Conservation (phyloP, 805 yeast species). For the Komagataella ulmi region DNA sequence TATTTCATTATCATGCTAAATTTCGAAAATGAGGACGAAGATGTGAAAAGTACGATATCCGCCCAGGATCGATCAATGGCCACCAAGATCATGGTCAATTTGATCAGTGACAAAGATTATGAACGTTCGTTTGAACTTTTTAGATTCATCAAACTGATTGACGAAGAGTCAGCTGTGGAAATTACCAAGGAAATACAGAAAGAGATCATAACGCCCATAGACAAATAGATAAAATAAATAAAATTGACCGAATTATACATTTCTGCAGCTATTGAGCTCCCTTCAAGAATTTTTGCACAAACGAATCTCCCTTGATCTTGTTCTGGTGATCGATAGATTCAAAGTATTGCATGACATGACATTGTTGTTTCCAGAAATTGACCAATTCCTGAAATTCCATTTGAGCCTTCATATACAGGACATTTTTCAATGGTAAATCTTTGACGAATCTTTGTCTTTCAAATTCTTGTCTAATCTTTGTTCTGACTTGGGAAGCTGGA, state of each 20-base stretch:
- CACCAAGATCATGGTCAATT: constrained; percentile 26
- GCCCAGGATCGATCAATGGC: constrained; percentile 26
- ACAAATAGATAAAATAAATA: not conserved
- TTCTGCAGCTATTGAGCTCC: constrained; percentile 24
- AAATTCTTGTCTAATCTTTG: constrained; percentile 80
- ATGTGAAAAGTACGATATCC: constrained; percentile 8
- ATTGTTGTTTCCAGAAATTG: constrained; percentile 84
- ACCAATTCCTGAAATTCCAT: constrained; percentile 84
- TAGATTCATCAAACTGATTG: constrained; percentile 38
- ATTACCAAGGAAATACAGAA: constrained; percentile 16
- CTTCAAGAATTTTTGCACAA: constrained; percentile 62
- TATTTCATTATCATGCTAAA: constrained; percentile 38
- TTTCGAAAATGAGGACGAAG: constrained; percentile 26
- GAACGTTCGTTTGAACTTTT: constrained; percentile 43
- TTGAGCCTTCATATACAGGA: constrained; percentile 68
- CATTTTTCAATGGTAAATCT: constrained; percentile 52
- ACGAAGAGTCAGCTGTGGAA: constrained; percentile 20
- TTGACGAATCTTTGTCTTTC: constrained; percentile 69
- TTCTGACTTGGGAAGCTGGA: constrained; percentile 68
- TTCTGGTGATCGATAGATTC: constrained; percentile 49
- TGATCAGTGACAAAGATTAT: constrained; percentile 26
- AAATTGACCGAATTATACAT: not conserved
- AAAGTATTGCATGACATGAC: constrained; percentile 75
- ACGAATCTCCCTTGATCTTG: constrained; percentile 42
- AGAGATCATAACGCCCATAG: not conserved